Evolutionary conservation across 2,329 filamentous ascomycete species (phyloP), one percentile per base, ranked within the genome.

Genomic region (Microcyclosporella mali): DNA sequence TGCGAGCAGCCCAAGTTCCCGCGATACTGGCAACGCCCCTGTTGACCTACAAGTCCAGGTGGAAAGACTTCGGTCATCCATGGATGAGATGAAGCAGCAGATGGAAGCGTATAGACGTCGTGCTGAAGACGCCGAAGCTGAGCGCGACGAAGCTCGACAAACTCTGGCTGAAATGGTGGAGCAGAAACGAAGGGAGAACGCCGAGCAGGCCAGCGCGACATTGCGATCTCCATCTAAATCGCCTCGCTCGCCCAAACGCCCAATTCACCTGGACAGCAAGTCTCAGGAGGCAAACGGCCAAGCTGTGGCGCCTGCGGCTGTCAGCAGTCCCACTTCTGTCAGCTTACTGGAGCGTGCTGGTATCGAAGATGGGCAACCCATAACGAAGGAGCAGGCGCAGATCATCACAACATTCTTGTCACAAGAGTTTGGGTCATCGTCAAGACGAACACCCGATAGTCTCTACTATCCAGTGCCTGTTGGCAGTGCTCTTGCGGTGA

Each of bases 151-250:
- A 32, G 79, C 82, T 41, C 81, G 84, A 41, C 82, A 84, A 63
- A 84, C 83, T 1, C 68, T 98, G 33, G 82, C 85, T 1, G 86
- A 95, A 60, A 92, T 97, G 87, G 82, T 95, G 10, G 74, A 86
- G 55, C 82, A 84, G 52, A 84, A 95, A 43, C 79, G 88, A 40
- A 74, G 72, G 55, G 81, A 88, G 54, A 79, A 81, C 54, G 78
- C 77, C 52, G 73, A 56, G 21, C 11, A 45, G 28, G 28, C 44
- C 6, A 40, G 18, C 21, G 33, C 50, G 14, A 46, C 17, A 9
- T 18, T 41, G 30, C 41, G 35, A 2, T 48, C 55, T 8, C 32
- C 46, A 12, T 44, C 51, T 1, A 50, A 47, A 11, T 36, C 47
- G 2, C 42, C 40, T 28, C 34, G 39, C n/a, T 46, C 50, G 16